Evolutionary conservation across 2,329 filamentous ascomycete genomes (phyloP).

Genomic region (Colletotrichum sp.): DNA sequence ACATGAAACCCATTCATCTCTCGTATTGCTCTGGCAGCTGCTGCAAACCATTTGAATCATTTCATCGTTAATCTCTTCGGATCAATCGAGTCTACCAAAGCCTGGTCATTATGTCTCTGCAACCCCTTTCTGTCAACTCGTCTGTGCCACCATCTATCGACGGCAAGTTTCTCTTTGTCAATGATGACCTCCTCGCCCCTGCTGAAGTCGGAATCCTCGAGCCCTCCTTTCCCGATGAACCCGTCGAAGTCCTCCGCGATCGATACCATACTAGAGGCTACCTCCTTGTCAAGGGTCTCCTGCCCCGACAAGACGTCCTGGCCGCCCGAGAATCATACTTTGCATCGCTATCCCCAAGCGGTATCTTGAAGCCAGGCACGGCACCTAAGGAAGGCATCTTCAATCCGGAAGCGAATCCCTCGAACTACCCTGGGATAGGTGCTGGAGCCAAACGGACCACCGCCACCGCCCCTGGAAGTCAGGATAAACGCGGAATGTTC

Average conservation of each 20-base stretch:
- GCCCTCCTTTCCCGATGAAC: conserved; percentile 41
- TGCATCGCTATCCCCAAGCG: conserved; percentile 10
- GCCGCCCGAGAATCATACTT: conserved; percentile 20
- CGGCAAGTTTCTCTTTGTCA: conserved; percentile 29
- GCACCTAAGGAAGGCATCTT: conserved; percentile 16
- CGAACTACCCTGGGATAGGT: conserved; percentile 40
- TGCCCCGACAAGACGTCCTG: conserved; percentile 12
- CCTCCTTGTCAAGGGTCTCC: conserved; percentile 18
- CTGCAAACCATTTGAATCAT: background rate
- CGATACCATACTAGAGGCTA: conserved; percentile 10
- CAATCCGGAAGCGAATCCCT: conserved; percentile 23
- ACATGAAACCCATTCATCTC: background rate
- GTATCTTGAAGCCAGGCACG: conserved; percentile 17
- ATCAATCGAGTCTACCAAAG: background rate
- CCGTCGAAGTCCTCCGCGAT: conserved; percentile 4
- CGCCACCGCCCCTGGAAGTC: conserved; percentile 46
- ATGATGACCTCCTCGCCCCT: conserved; percentile 43
- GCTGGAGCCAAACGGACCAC: conserved; percentile 52
- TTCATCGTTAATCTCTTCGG: background rate
- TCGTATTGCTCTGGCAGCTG: background rate
- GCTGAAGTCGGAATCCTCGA: conserved; percentile 46
- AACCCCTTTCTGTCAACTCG: background rate
- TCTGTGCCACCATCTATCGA: background rate
- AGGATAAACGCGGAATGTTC: conserved; percentile 25
- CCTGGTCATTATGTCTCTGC: background rate